Percentiles rank a stretch among this genome's conserved stretches.
Evolutionary conservation across 2,329 filamentous ascomycete species (phyloP).

Genomic region (Fusarium sambucinum): DNA sequence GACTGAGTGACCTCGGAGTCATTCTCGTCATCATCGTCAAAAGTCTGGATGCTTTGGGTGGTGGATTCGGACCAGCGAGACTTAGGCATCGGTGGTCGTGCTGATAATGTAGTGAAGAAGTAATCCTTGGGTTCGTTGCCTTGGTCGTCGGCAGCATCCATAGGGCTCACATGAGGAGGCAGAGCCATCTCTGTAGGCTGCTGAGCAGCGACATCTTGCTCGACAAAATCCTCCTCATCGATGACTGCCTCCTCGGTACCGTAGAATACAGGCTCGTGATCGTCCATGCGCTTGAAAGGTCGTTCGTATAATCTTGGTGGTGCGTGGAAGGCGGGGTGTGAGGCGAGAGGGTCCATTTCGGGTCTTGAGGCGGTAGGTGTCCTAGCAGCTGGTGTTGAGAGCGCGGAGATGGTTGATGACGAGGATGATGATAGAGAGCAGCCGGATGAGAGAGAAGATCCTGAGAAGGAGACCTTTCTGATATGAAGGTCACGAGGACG

Average conservation of each 20-base stretch:
- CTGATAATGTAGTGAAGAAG: constrained; percentile 50
- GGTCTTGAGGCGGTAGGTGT: constrained; percentile 45
- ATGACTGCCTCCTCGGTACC: constrained; percentile 40
- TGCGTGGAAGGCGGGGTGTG: constrained; percentile 54
- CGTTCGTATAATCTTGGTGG: constrained; percentile 55
- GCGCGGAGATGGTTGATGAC: constrained; percentile 48
- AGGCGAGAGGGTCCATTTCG: constrained; percentile 52
- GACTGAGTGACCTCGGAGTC: constrained; percentile 39
- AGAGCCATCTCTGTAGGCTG: constrained; percentile 49
- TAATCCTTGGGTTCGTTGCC: constrained; percentile 50
- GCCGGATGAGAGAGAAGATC: constrained; percentile 55
- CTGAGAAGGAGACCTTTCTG: constrained; percentile 58
- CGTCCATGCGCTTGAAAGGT: constrained; percentile 49
- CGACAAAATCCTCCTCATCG: constrained; percentile 43
- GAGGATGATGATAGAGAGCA: constrained; percentile 54
- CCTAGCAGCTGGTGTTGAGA: constrained; percentile 35
- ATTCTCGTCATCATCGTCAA: constrained; percentile 45
- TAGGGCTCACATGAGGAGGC: constrained; percentile 48
- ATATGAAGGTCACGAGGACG: constrained; percentile 55
- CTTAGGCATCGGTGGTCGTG: constrained; percentile 51
- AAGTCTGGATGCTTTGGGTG: constrained; percentile 49
- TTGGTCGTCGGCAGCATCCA: constrained; percentile 43
- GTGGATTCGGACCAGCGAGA: constrained; percentile 61
- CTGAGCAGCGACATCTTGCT: constrained; percentile 46
- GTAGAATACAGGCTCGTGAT: constrained; percentile 48